These are phyloP conservation scores for Pseudocercospora fuligena DNA, from an alignment of 2,329 filamentous ascomycete genomes.

Conservation along the genomic window DNA sequence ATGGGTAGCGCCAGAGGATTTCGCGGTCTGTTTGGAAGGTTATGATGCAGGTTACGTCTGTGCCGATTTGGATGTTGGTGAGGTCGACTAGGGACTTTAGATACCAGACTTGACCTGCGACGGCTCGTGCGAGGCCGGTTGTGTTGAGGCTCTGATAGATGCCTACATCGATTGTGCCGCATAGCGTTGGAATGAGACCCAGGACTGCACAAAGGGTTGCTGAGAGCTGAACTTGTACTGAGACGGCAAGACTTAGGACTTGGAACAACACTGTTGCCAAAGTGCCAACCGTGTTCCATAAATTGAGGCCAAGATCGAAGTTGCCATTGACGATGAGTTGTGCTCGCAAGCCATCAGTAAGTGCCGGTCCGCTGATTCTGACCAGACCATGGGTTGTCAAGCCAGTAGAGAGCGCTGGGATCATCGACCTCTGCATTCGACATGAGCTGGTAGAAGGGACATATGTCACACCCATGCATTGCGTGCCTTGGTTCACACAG, in stretches of 20 bases:
- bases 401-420: not conserved
- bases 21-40: not conserved
- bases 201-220: not conserved
- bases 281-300: not conserved
- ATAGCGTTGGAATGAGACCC: not conserved
- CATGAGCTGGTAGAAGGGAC: not conserved
- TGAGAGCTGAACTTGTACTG: not conserved
- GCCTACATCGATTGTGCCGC: not conserved
- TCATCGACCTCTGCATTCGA: not conserved
- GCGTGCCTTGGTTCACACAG: slow-evolving; percentile 3
- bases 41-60: slow-evolving; percentile 4
- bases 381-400: not conserved
- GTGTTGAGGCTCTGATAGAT: not conserved
- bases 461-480: slow-evolving; percentile 7
- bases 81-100: not conserved
- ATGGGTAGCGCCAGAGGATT: not conserved
- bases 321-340: not conserved
- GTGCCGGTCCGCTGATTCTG: not conserved
- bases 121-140: not conserved
- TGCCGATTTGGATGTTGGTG: not conserved
- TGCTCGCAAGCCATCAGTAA: not conserved
- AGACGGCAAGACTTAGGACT: not conserved
- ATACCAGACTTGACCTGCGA: slow-evolving; percentile 1
- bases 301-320: slow-evolving; percentile 1
- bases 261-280: not conserved